A percentile compares a stretch with the other conserved stretches of the same genome.
These are phyloP conservation scores for Areca catechu DNA, from an alignment of 176 grass and related monocot genomes.

Conservation along the genomic window DNA sequence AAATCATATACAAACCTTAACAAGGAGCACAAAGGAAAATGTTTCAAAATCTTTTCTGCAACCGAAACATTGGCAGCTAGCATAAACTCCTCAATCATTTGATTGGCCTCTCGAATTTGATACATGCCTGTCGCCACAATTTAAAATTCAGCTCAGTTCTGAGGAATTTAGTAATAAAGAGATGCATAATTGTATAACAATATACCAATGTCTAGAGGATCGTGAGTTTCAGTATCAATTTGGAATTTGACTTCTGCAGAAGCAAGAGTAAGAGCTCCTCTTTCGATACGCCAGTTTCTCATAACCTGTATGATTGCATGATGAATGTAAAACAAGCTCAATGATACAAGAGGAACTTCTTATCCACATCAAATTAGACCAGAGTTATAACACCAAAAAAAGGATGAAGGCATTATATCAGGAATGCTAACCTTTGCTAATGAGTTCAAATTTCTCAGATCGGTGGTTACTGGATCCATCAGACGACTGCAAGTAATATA, in stretches of 20 bases:
- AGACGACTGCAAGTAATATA: conserved; percentile 56
- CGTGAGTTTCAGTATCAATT: conserved; percentile 98
- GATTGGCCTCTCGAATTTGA: conserved; percentile 98
- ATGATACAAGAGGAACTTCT: too few relatives aligned
- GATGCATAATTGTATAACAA: conserved; percentile 16
- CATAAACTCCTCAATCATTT: conserved; percentile 99
- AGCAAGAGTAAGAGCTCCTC: conserved; percentile 94
- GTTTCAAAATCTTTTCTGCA: conserved; percentile 94
- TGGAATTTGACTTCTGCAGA: conserved; percentile 98
- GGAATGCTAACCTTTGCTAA: conserved; percentile 67
- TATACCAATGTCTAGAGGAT: conserved; percentile 96
- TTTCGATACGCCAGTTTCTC: conserved; percentile 70
- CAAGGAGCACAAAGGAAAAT: conserved; percentile 73
- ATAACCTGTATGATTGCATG: conserved; percentile 41
- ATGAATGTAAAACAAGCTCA: too few relatives aligned
- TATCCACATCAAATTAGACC: neutral
- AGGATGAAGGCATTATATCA: conserved; percentile 7
- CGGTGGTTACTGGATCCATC: conserved; percentile 83
- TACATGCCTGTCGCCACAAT: conserved; percentile 66
- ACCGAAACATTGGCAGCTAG: conserved; percentile 91
- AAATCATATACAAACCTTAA: conserved; percentile 41
- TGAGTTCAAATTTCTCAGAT: conserved; percentile 87
- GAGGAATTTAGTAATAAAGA: neutral
- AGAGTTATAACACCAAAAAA: conserved; percentile 8
- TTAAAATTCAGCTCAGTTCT: conserved; percentile 14